Evolutionary conservation across 345 rosid species (phyloP).

Genomic region (Lepidium aucheri): DNA sequence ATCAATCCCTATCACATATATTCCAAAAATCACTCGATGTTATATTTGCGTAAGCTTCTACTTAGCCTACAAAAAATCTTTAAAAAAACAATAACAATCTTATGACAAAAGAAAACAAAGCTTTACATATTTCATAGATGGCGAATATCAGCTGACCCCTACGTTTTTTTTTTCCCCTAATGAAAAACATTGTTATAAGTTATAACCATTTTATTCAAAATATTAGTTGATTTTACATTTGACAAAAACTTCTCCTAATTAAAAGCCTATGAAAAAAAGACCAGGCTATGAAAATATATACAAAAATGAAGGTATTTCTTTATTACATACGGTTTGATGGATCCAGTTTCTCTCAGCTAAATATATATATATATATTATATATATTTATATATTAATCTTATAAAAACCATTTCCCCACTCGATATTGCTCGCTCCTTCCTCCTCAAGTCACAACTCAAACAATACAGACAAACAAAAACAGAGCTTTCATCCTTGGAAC

Average conservation of each 20-base stretch:
- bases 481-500: constrained; percentile 4
- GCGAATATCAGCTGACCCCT: too few relatives aligned
- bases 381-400: not conserved
- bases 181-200: not conserved
- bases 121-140: too few relatives aligned
- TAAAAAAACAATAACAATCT: too few relatives aligned
- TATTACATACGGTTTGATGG: constrained; percentile 14
- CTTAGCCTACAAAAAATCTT: not conserved
- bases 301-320: not conserved
- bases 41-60: not conserved
- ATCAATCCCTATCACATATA: not conserved
- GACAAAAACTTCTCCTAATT: constrained; percentile 8
- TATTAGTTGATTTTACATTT: constrained; percentile 11
- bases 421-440: constrained; percentile 7
- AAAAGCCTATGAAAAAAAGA: constrained; percentile 11
- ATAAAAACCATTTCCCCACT: constrained; percentile 4
- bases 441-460: constrained; percentile 19
- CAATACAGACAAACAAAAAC: not conserved
- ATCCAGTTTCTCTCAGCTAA: constrained; percentile 19
- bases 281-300: not conserved
- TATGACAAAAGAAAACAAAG: too few relatives aligned
- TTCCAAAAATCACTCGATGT: not conserved
- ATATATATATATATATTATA: not conserved
- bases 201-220: constrained; percentile 9
- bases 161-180: not conserved